These are phyloP conservation scores for Solanum aculeatissimum DNA, from an alignment of 305 asterid genomes.

Conservation along the genomic window DNA sequence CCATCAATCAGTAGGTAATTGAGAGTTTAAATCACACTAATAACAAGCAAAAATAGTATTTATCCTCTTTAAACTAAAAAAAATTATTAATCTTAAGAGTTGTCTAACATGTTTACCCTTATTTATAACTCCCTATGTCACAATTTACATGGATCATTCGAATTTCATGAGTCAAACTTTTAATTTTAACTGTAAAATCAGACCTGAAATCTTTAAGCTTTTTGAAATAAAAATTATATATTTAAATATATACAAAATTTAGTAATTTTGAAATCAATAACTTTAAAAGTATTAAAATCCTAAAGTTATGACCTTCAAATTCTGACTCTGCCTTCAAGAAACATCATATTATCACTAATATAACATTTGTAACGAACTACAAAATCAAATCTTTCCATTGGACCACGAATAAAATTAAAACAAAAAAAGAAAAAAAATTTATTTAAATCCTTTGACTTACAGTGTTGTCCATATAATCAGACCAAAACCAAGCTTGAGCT, in stretches of 20 bases:
- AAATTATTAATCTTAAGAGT: neutral
- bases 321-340: neutral
- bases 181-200: neutral
- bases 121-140: neutral
- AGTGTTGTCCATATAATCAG: conserved; percentile 16
- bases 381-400: neutral
- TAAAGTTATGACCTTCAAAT: neutral
- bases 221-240: neutral
- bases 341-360: neutral
- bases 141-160: neutral
- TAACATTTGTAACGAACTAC: neutral
- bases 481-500: conserved; percentile 27
- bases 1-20: neutral
- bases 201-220: neutral
- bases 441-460: neutral
- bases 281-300: neutral
- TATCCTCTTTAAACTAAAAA: neutral
- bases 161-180: neutral
- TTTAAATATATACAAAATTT: neutral
- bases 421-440: neutral
- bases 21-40: neutral
- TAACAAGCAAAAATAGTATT: neutral
- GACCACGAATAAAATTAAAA: neutral
- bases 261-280: neutral
- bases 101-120: neutral